Conservation (phyloP, 2,329 filamentous ascomycete species). For the Penicillium carneum region DNA sequence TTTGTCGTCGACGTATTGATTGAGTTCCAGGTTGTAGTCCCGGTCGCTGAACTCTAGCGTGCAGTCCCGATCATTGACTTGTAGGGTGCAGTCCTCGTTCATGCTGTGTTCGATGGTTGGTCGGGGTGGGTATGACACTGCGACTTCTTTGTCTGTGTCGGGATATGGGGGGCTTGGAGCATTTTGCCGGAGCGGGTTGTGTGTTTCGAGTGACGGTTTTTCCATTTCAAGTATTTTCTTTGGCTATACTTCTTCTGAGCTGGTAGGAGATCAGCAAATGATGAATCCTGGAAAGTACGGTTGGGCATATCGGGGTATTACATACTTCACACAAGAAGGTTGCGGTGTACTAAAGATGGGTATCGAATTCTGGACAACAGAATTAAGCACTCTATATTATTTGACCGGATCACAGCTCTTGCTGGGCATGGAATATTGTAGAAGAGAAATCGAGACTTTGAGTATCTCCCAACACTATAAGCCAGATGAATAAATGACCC, state of each 20-base stretch:
- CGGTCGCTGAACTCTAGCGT: constrained; percentile 13
- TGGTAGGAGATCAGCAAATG: neutral
- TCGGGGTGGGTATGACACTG: neutral
- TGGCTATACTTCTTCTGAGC: neutral
- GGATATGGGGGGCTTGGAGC: neutral
- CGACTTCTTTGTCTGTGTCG: constrained; percentile 17
- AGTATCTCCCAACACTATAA: neutral
- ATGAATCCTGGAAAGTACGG: neutral
- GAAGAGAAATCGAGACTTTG: neutral
- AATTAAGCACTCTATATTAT: neutral
- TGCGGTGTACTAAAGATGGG: neutral
- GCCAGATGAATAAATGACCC: constrained; percentile 1
- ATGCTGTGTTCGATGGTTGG: constrained; percentile 3
- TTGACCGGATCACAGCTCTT: neutral
- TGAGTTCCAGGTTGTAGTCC: constrained; percentile 12
- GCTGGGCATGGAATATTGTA: neutral
- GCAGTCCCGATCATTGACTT: constrained; percentile 15
- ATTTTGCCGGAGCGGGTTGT: constrained; percentile 7
- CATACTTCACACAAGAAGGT: constrained; percentile 1
- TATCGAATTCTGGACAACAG: neutral
- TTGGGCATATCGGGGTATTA: neutral
- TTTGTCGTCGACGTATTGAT: constrained; percentile 8
- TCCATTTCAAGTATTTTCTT: neutral
- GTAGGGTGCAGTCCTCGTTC: constrained; percentile 2
- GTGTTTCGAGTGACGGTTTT: constrained; percentile 9